These are phyloP conservation scores for Botrytis medusae DNA, from an alignment of 2,329 filamentous ascomycete species.

Conservation along the genomic window DNA sequence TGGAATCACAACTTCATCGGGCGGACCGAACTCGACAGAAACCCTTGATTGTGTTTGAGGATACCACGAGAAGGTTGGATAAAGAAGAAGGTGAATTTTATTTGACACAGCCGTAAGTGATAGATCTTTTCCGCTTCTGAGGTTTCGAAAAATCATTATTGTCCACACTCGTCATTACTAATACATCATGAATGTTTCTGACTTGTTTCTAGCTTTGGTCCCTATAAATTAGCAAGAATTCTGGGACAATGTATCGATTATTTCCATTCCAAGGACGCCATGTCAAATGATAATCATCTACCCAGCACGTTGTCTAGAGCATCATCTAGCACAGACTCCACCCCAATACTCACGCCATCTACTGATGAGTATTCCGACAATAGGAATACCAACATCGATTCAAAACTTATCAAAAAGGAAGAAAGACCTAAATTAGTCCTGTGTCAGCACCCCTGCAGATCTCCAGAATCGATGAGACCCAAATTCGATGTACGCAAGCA, in stretches of 20 bases:
- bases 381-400: not conserved
- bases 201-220: slow-evolving; percentile 26
- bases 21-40: slow-evolving; percentile 1
- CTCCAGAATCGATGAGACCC: not conserved
- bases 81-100: slow-evolving; percentile 24
- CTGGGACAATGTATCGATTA: slow-evolving; percentile 28
- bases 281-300: not conserved
- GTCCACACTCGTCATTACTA: not conserved
- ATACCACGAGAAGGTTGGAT: slow-evolving; percentile 6
- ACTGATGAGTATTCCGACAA: not conserved
- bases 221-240: slow-evolving; percentile 29
- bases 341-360: not conserved
- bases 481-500: not conserved
- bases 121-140: not conserved
- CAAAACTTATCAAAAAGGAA: not conserved
- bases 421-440: too few species aligned
- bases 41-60: slow-evolving; percentile 32
- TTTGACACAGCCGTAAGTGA: slow-evolving; percentile 30
- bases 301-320: not conserved
- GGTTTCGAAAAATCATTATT: not conserved
- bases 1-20: slow-evolving; percentile 25
- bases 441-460: not conserved
- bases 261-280: not conserved
- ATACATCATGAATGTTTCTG: not conserved
- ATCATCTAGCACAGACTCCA: not conserved